These are phyloP conservation scores for Moesziomyces sp. DNA, from an alignment of 1,284 basidiomycete species.

Conservation along the genomic window DNA sequence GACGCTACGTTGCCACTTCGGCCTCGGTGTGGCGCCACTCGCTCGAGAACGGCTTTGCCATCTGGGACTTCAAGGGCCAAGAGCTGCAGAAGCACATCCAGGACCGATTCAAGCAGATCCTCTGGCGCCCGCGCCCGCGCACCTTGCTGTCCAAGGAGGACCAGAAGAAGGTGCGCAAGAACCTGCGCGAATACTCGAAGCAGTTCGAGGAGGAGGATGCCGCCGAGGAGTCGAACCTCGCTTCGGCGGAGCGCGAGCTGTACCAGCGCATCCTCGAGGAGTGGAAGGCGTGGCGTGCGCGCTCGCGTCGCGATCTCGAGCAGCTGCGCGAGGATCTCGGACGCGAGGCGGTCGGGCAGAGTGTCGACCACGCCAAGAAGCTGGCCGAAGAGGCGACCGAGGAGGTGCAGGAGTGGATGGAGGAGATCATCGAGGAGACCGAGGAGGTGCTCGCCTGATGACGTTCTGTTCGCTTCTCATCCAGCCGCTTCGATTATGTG, in stretches of 20 bases:
- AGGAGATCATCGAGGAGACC: conserved; percentile 67
- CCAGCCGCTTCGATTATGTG: background rate
- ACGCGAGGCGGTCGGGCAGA: conserved; percentile 39
- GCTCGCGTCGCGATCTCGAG: conserved; percentile 54
- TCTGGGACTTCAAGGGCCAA: conserved; percentile 98
- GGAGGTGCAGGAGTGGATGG: conserved; percentile 67
- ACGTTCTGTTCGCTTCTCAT: background rate
- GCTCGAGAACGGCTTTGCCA: conserved; percentile 94
- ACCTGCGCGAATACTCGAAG: conserved; percentile 90
- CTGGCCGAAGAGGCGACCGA: conserved; percentile 62
- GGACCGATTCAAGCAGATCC: conserved; percentile 98
- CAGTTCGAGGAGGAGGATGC: conserved; percentile 97
- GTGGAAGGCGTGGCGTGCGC: conserved; percentile 90
- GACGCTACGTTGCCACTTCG: conserved; percentile 90
- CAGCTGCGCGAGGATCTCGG: conserved; percentile 52
- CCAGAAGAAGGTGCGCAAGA: conserved; percentile 87
- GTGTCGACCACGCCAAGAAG: conserved; percentile 53
- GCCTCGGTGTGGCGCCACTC: conserved; percentile 95
- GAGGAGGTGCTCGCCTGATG: conserved; percentile 57
- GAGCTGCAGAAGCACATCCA: conserved; percentile 87
- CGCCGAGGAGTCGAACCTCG: conserved; percentile 91
- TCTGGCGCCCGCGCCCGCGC: conserved; percentile 94
- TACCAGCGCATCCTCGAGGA: conserved; percentile 93
- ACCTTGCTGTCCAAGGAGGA: conserved; percentile 88
- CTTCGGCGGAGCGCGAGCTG: conserved; percentile 89